These are phyloP conservation scores for Dioscorea cayenensis DNA, from an alignment of 116 monocot genomes.

Conservation along the genomic window DNA sequence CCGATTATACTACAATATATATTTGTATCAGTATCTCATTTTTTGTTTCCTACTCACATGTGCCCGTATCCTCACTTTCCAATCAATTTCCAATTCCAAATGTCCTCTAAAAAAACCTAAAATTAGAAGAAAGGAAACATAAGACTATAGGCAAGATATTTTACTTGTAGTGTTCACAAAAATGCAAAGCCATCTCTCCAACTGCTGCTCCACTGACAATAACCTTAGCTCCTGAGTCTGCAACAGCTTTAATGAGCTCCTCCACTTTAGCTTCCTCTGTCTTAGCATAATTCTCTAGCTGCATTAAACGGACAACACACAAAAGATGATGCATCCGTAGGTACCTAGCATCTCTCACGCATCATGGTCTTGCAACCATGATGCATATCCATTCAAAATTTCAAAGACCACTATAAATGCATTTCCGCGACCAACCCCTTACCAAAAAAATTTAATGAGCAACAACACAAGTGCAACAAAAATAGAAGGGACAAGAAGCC, in stretches of 20 bases:
- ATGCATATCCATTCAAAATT: background rate
- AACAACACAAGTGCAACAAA: background rate
- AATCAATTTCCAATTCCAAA: no score
- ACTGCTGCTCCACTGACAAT: slow-evolving; percentile 95
- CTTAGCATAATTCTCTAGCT: slow-evolving; percentile 97
- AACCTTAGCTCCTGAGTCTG: slow-evolving; percentile 94
- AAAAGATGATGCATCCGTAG: background rate
- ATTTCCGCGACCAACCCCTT: background rate
- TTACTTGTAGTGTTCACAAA: slow-evolving; percentile 99
- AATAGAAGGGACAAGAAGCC: background rate
- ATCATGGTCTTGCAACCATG: no score
- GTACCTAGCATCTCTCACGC: background rate
- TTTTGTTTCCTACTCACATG: no score
- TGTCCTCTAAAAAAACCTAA: no score
- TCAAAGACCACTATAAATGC: background rate
- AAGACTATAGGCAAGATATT: no score
- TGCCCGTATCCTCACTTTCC: no score
- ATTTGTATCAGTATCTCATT: no score
- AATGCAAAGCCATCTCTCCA: slow-evolving; percentile 99
- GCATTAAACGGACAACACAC: slow-evolving; percentile 7
- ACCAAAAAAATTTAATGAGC: background rate
- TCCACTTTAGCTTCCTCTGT: slow-evolving; percentile 99
- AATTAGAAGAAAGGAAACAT: no score
- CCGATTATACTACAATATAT: no score
- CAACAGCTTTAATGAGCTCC: slow-evolving; percentile 94